Percentiles rank a stretch among this genome's conserved stretches.
phyloP scores from a whole-genome alignment of 106 monocot genomes.

The Platanthera zijinensis region DNA sequence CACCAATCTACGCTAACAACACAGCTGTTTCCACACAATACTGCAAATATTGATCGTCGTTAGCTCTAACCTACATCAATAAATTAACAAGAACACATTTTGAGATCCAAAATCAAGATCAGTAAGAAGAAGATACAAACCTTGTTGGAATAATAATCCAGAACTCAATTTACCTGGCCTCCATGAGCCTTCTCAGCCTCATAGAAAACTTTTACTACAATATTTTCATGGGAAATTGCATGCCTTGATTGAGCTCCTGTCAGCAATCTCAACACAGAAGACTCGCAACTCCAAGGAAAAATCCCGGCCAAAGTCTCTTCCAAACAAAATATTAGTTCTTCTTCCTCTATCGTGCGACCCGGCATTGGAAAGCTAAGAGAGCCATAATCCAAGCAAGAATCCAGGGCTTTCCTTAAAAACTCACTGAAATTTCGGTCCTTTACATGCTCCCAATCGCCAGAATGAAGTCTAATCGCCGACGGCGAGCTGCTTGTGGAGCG shows the following conservation, averaged over 20 bases:
- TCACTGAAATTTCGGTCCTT: no score
- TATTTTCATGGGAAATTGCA: conserved; percentile 68
- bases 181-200: conserved; percentile 85
- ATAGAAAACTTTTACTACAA: conserved; percentile 75
- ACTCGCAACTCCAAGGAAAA: conserved; percentile 18
- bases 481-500: no score
- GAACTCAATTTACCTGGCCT: conserved; percentile 58
- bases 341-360: conserved; percentile 15
- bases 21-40: conserved; percentile 93
- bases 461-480: not conserved
- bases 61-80: conserved; percentile 54
- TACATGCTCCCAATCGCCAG: conserved; percentile 19
- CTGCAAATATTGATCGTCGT: conserved; percentile 82
- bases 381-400: conserved; percentile 27
- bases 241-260: conserved; percentile 59
- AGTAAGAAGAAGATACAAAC: not conserved
- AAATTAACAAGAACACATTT: not conserved
- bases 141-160: not conserved
- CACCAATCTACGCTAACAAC: conserved; percentile 66
- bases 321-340: conserved; percentile 26
- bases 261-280: conserved; percentile 45
- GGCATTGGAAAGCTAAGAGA: conserved; percentile 26
- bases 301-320: conserved; percentile 27
- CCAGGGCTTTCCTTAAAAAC: no score
- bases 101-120: no score